phyloP scores from a whole-genome alignment of 768 basidiomycete species.

The Mycena belliarum region DNA sequence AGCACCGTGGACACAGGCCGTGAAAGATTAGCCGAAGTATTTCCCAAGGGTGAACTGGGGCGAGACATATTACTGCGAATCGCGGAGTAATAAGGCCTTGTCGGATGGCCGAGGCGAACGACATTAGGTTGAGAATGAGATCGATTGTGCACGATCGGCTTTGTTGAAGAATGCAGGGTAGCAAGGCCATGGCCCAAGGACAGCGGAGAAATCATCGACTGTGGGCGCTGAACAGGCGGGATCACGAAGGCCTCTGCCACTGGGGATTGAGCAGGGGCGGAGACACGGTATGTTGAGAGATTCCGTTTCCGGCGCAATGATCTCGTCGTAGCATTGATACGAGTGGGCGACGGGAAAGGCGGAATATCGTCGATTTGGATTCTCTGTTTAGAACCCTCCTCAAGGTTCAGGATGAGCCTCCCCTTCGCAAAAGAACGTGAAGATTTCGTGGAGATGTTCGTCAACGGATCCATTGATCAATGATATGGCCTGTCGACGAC shows the following conservation, averaged over 20 bases:
- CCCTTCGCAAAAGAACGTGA: conserved; percentile 12
- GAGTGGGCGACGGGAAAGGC: neutral
- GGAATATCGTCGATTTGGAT: neutral
- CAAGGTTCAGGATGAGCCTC: conserved; percentile 11
- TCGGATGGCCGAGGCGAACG: conserved; percentile 51
- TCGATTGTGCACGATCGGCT: conserved; percentile 18
- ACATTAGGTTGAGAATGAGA: conserved; percentile 29
- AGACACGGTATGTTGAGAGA: conserved; percentile 16
- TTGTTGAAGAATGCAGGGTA: conserved; percentile 19
- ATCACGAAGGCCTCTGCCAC: conserved; percentile 18
- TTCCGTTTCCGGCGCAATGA: conserved; percentile 18
- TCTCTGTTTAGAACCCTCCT: conserved; percentile 1
- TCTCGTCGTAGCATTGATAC: neutral
- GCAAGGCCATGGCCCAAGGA: neutral
- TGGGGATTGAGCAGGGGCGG: conserved; percentile 18
- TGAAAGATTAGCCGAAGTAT: neutral
- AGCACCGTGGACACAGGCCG: conserved; percentile 3
- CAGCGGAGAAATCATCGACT: conserved; percentile 16
- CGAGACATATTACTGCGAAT: conserved; percentile 49
- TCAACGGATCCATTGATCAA: conserved; percentile 12
- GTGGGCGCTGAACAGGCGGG: conserved; percentile 8
- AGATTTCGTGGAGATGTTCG: conserved; percentile 17
- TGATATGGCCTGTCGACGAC: conserved; percentile 10
- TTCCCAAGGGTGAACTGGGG: conserved; percentile 34
- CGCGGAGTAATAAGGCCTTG: conserved; percentile 54